Evolutionary conservation across 1,284 basidiomycete species (phyloP), one percentile per base, ranked within the genome.

Genomic region (Papiliotrema terrestris): DNA sequence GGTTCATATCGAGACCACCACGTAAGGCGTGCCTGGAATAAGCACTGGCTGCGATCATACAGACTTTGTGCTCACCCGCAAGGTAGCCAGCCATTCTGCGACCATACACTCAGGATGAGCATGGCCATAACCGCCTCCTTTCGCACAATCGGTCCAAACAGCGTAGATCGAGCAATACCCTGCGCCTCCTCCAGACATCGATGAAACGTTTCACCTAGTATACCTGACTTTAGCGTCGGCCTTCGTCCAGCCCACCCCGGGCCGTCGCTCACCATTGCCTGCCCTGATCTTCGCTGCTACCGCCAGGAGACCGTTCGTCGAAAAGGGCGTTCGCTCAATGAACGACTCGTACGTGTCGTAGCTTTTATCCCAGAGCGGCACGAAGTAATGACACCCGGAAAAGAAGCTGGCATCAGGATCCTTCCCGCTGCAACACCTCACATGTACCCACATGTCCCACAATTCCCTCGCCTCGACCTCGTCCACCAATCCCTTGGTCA

Each of bases 61-160:
- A n/a, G n/a, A n/a, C n/a, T n/a, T 4, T 45, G 4, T 15, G 57
- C 65, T 57, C 45, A 69, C 66, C 75, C 75, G 51, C 88, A 88
- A 5, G 91, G 90, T 38, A 95, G 80, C 92, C 92, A 95, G 0
- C 90, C 91, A 61, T 91, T 92, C 45, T 92, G 91, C 71, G 87
- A 91, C 89, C 92, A 95, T 1, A 91, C 89, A 36, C 91, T 89
- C 51, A 96, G 80, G 43, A 96, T 81, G 5, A 95, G 78, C 88
- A 94, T 93, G 8, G 91, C 91, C 83, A 93, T 91, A 25, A 95
- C 91, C 36, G 91, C 92, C 77, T 95, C 92, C 75, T 95, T 95
- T 67, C 89, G 82, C 19, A 92, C 90, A 32, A 94, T 85, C 45
- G 91, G 91, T 14, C 91, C 90, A 69, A 95, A 95, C 49, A 96